Evolutionary conservation across 192 early-diverging fungal genomes (phyloP), one percentile per base, ranked within the genome.

Genomic region (Coemansia sp.): DNA sequence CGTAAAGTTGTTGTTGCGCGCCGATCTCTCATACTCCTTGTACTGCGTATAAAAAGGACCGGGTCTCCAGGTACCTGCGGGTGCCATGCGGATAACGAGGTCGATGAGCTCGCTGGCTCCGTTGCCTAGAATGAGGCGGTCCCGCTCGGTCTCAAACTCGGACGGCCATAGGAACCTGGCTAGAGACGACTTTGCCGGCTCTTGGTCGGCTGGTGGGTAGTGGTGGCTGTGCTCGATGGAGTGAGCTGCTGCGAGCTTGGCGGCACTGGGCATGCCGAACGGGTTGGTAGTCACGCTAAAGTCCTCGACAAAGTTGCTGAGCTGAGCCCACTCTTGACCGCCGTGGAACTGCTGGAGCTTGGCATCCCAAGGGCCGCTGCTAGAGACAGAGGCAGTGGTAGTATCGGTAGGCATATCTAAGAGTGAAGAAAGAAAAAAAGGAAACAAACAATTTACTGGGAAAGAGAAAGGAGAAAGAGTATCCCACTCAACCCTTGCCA

Each of bases 31-130:
- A 73, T 95, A 95, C 74, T 95, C 94, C 72, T 93, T 93, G 81
- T 95, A 95, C 85, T 91, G 91, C 13, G 88, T 87, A 62, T 81
- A 79, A 86, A 91, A 93, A 23, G 92, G 92, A 2, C 93, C 91
- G 14, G 90, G 88, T 70, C 92, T 92, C 93, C 93, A 95, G 7
- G 89, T 84, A 36, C 90, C 90, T 6, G 83, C 61, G 16, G 89
- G 87, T 0, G 92, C 90, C 69, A 85, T 84, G 64, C 93, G 86
- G 64, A 91, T 90, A 8, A 94, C 90, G 13, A 95, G 83, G 76
- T 95, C 93, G 77, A 95, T 94, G 20, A 95, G 81, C 82, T 95
- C 93, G 18, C 90, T 92, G 39, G 93, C 93, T 43, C 93, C 93
- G 80, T 95, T 95, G 52, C 93, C 93, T 34, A 95, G 76, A 47